A percentile compares a stretch with the other conserved stretches of the same genome.
Conservation (phyloP, 371 early-diverging fungal species). For the Thermomucor indicae-seudaticae region DNA sequence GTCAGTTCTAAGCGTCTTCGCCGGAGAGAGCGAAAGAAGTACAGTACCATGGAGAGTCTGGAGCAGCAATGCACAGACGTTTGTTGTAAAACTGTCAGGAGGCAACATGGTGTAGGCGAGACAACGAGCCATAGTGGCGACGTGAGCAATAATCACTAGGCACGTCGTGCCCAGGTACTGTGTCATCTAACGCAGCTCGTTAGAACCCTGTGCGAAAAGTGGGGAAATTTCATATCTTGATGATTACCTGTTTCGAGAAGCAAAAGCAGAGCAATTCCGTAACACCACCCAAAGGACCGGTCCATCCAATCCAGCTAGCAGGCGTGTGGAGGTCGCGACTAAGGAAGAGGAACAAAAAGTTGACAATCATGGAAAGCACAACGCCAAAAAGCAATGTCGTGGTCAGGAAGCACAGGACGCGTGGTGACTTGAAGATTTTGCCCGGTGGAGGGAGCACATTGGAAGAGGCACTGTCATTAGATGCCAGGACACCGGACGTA, state of each 20-base stretch:
- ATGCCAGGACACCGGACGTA: conserved; percentile 2
- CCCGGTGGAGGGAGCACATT: conserved; percentile 1
- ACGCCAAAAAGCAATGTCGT: conserved; percentile 29
- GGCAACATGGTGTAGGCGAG: conserved; percentile 27
- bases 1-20: no score
- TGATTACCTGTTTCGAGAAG: conserved; percentile 22
- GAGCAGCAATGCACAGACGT: conserved; percentile 28
- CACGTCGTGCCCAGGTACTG: conserved; percentile 37
- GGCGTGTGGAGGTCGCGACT: conserved; percentile 24
- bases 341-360: conserved; percentile 31
- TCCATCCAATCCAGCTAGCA: conserved; percentile 30
- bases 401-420: conserved; percentile 19
- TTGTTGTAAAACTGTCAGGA: conserved; percentile 26
- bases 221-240: not conserved
- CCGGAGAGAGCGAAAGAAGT: no score
- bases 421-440: conserved; percentile 2
- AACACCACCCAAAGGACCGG: conserved; percentile 33
- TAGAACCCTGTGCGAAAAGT: not conserved
- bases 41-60: conserved; percentile 40
- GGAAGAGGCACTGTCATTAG: not conserved
- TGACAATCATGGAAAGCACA: conserved; percentile 31
- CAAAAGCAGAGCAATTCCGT: conserved; percentile 36
- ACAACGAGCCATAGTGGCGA: conserved; percentile 33
- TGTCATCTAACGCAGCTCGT: conserved; percentile 20
- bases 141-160: conserved; percentile 37